A percentile compares a stretch with the other conserved stretches of the same genome.
Conservation (phyloP, 108 stramenopile genomes). For the Pseudonitzschia multistriata region DNA sequence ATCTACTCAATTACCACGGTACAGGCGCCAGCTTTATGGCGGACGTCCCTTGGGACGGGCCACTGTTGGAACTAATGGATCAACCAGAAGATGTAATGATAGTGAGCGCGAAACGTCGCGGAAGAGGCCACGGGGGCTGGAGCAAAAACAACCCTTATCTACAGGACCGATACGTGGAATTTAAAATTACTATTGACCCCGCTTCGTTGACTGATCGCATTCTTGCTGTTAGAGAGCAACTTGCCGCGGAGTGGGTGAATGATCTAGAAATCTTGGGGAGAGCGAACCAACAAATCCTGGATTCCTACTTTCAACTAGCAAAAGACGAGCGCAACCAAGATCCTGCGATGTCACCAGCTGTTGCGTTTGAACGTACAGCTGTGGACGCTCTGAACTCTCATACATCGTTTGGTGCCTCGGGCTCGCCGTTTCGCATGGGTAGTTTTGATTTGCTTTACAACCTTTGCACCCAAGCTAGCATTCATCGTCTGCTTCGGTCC, state of each 20-base stretch:
- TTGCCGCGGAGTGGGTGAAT: slow-evolving; percentile 51
- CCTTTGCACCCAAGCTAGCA: slow-evolving; percentile 61
- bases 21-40: slow-evolving; percentile 56
- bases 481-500: slow-evolving; percentile 51
- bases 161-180: slow-evolving; percentile 66
- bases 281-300: slow-evolving; percentile 58
- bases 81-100: slow-evolving; percentile 46
- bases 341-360: background rate
- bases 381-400: slow-evolving; percentile 43
- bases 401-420: slow-evolving; percentile 31
- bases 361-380: slow-evolving; percentile 58
- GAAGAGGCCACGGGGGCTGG: slow-evolving; percentile 44
- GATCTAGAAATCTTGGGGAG: slow-evolving; percentile 54
- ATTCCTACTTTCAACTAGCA: slow-evolving; percentile 48
- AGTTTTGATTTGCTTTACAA: slow-evolving; percentile 74
- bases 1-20: slow-evolving; percentile 57
- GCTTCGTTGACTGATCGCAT: slow-evolving; percentile 50
- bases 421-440: slow-evolving; percentile 58
- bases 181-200: slow-evolving; percentile 56
- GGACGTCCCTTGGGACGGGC: slow-evolving; percentile 48
- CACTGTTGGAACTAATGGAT: slow-evolving; percentile 50
- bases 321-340: slow-evolving; percentile 21
- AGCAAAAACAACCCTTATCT: slow-evolving; percentile 63
- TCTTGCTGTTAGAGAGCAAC: slow-evolving; percentile 54
- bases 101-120: slow-evolving; percentile 39